Conservation (phyloP, 169 alveolate genomes). For the Cryptosporidium felis region DNA sequence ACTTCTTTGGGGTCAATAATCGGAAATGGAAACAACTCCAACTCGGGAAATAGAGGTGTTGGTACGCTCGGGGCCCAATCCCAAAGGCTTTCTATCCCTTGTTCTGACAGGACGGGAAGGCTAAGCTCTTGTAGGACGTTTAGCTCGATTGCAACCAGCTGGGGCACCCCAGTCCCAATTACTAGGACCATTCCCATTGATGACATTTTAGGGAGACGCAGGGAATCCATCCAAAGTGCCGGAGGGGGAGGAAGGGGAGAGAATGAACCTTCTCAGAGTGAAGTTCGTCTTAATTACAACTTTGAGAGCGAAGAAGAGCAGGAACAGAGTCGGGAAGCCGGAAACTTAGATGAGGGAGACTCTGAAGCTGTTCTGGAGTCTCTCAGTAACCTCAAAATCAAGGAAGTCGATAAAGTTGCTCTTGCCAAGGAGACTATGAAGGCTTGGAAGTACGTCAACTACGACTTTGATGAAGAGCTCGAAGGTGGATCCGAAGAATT, state of each 20-base stretch:
- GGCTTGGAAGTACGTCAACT: conserved; percentile 49
- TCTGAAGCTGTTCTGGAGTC: background rate
- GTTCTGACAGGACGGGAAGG: conserved; percentile 56
- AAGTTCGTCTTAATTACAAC: background rate
- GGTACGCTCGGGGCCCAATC: background rate
- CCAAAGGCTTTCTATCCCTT: conserved; percentile 60
- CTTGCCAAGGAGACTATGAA: conserved; percentile 55
- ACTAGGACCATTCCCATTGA: conserved; percentile 67
- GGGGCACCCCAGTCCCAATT: conserved; percentile 72
- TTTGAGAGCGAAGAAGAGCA: conserved; percentile 2
- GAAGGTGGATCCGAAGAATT: background rate
- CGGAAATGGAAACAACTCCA: background rate
- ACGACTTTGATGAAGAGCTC: conserved; percentile 20
- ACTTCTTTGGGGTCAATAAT: conserved; percentile 61
- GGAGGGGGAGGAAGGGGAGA: background rate
- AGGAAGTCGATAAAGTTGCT: background rate
- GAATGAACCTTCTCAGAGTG: background rate
- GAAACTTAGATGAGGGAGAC: too few relatives aligned
- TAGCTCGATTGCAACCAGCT: conserved; percentile 69
- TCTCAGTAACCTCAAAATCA: background rate
- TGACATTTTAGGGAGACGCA: conserved; percentile 47
- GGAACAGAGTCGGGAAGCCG: too few relatives aligned
- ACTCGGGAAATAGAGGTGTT: background rate
- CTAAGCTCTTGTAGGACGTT: conserved; percentile 47
- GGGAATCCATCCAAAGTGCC: background rate